These are phyloP conservation scores for Umbellularia californica DNA, from an alignment of 164 flowering plant species.

Conservation along the genomic window DNA sequence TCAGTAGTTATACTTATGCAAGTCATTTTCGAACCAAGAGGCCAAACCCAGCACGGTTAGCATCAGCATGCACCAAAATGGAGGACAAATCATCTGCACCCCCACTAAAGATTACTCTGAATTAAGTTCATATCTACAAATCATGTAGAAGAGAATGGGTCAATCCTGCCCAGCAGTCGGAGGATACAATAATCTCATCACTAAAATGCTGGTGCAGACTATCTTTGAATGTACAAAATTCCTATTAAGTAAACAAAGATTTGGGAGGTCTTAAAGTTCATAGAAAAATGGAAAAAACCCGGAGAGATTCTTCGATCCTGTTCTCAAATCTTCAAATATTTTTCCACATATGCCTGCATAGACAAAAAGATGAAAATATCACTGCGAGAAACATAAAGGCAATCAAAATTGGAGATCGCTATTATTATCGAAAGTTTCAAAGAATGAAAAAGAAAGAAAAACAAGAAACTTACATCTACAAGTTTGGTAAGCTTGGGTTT, in stretches of 20 bases:
- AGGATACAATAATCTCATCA: not conserved
- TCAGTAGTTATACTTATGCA: not conserved
- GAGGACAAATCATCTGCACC: too few relatives aligned
- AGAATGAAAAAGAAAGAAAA: too few relatives aligned
- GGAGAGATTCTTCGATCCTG: not conserved
- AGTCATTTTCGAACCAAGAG: too few relatives aligned
- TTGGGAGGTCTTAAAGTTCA: not conserved
- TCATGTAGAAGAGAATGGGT: not conserved
- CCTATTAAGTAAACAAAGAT: not conserved
- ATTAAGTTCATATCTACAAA: not conserved
- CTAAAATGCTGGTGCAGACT: not conserved
- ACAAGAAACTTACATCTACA: conserved; percentile 53
- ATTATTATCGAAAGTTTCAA: too few relatives aligned
- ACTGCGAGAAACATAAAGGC: not conserved
- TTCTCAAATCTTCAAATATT: conserved; percentile 23
- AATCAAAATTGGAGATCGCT: not conserved
- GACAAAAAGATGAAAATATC: not conserved
- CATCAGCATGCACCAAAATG: not conserved
- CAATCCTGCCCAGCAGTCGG: not conserved
- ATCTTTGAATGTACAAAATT: conserved; percentile 2
- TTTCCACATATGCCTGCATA: conserved; percentile 41
- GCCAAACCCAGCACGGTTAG: too few relatives aligned
- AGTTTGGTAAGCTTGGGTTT: conserved; percentile 78
- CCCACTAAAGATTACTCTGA: not conserved
- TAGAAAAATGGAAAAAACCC: not conserved